Evolutionary conservation across 2,329 filamentous ascomycete species (phyloP).

Genomic region (Diaporthe nobilis): DNA sequence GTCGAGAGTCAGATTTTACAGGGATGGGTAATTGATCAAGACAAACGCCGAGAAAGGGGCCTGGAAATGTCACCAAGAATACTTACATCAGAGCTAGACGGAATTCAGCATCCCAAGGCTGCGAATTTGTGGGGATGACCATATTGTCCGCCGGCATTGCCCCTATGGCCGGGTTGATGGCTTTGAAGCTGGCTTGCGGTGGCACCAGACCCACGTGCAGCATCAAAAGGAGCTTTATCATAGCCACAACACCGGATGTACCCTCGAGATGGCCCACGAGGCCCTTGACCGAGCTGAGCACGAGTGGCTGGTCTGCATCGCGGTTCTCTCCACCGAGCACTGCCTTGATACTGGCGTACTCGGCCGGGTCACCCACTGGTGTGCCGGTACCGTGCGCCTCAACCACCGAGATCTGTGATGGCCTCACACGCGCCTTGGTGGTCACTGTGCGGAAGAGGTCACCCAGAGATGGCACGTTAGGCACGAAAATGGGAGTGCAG

Average conservation of each 20-base stretch:
- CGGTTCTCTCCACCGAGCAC: slow-evolving; percentile 46
- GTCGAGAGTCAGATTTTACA: not conserved
- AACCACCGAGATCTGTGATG: slow-evolving; percentile 48
- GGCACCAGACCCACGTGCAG: slow-evolving; percentile 48
- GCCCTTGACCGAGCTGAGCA: slow-evolving; percentile 34
- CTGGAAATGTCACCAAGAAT: not conserved
- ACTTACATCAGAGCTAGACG: slow-evolving; percentile 44
- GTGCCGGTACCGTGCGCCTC: slow-evolving; percentile 62
- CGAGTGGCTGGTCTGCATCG: not conserved
- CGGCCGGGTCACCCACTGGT: slow-evolving; percentile 54
- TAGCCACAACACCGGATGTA: slow-evolving; percentile 28
- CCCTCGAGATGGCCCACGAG: slow-evolving; percentile 29
- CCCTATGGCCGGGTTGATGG: slow-evolving; percentile 39
- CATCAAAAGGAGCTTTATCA: slow-evolving; percentile 53
- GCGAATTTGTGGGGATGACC: slow-evolving; percentile 39
- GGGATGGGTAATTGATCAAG: too few relatives aligned
- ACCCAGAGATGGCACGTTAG: slow-evolving; percentile 46
- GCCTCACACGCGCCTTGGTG: slow-evolving; percentile 42
- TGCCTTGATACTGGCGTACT: slow-evolving; percentile 51
- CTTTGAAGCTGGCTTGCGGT: slow-evolving; percentile 51
- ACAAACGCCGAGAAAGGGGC: not conserved
- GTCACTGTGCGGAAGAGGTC: slow-evolving; percentile 51
- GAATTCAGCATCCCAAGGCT: slow-evolving; percentile 44
- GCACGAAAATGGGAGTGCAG: slow-evolving; percentile 47
- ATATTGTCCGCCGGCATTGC: slow-evolving; percentile 46